A percentile compares a stretch with the other conserved stretches of the same genome.
Conservation (phyloP, 805 yeast genomes). For the Candida krabiensis region DNA sequence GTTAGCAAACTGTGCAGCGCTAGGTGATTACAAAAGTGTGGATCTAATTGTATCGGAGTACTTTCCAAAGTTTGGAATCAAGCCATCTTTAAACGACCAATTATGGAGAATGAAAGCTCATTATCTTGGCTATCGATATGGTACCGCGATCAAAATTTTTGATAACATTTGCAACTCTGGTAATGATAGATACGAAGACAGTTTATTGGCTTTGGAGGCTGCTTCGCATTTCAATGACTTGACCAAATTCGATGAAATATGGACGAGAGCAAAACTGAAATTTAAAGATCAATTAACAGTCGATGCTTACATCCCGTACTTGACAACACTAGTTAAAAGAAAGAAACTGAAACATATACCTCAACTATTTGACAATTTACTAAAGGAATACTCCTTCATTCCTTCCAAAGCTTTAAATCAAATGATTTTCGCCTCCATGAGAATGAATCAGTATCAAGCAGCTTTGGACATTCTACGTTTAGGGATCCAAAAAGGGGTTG, state of each 20-base stretch:
- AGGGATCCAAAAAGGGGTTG: constrained; percentile 15
- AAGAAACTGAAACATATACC: constrained; percentile 16
- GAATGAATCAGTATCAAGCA: constrained; percentile 18
- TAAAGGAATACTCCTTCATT: constrained; percentile 9
- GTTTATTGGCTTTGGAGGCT: constrained; percentile 24
- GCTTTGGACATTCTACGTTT: constrained; percentile 20
- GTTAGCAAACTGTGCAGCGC: constrained; percentile 17
- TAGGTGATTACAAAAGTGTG: constrained; percentile 28
- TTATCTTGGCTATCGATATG: constrained; percentile 23
- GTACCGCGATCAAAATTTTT: constrained; percentile 20
- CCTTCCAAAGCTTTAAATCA: constrained; percentile 27
- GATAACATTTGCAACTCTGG: constrained; percentile 5
- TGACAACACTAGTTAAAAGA: constrained; percentile 22
- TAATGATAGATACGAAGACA: constrained; percentile 15
- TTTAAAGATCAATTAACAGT: constrained; percentile 12
- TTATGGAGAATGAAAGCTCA: constrained; percentile 28
- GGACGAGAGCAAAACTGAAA: constrained; percentile 17
- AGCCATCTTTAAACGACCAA: constrained; percentile 16
- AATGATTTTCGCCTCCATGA: constrained; percentile 24
- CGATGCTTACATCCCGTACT: constrained; percentile 19
- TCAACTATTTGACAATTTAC: constrained; percentile 16
- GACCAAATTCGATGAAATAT: constrained; percentile 18
- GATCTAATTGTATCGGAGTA: constrained; percentile 21
- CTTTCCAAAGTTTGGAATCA: constrained; percentile 24
- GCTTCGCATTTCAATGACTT: constrained; percentile 18